Conservation (phyloP, 164 flowering plant genomes). For the Echeveria elegans region DNA sequence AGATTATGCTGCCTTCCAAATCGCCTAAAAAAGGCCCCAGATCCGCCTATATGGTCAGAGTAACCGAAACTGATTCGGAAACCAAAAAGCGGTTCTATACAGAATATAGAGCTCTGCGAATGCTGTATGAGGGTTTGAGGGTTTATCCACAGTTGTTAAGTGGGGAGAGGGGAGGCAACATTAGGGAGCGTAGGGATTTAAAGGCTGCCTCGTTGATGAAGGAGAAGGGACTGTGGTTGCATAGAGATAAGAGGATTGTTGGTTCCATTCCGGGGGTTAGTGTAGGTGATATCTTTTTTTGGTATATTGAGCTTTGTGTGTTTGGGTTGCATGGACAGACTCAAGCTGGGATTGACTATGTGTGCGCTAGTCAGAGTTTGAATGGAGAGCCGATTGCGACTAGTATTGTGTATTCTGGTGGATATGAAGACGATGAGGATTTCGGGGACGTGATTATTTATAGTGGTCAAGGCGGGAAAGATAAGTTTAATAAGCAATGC, state of each 20-base stretch:
- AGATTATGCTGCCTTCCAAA: background rate
- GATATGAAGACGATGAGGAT: conserved; percentile 86
- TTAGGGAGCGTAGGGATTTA: conserved; percentile 34
- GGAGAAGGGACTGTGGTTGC: conserved; percentile 52
- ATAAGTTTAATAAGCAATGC: conserved; percentile 32
- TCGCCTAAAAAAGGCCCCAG: background rate
- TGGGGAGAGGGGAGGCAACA: background rate
- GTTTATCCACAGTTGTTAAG: background rate
- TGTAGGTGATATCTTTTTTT: conserved; percentile 73
- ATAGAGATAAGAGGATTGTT: conserved; percentile 67
- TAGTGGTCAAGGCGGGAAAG: conserved; percentile 84
- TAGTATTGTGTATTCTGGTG: conserved; percentile 81
- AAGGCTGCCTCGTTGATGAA: conserved; percentile 45
- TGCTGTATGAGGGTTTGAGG: background rate
- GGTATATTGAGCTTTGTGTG: conserved; percentile 68
- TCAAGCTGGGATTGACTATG: conserved; percentile 36
- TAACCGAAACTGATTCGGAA: background rate
- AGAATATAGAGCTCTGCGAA: background rate
- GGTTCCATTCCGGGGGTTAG: conserved; percentile 74
- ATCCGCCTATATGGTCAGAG: background rate
- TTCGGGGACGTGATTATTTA: conserved; percentile 60
- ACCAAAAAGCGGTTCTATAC: background rate
- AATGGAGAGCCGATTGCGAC: conserved; percentile 67
- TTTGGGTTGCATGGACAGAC: conserved; percentile 64
- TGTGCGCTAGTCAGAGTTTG: conserved; percentile 24